Conservation (phyloP, 2,329 filamentous ascomycete species). For the Fusarium odoratissimum region DNA sequence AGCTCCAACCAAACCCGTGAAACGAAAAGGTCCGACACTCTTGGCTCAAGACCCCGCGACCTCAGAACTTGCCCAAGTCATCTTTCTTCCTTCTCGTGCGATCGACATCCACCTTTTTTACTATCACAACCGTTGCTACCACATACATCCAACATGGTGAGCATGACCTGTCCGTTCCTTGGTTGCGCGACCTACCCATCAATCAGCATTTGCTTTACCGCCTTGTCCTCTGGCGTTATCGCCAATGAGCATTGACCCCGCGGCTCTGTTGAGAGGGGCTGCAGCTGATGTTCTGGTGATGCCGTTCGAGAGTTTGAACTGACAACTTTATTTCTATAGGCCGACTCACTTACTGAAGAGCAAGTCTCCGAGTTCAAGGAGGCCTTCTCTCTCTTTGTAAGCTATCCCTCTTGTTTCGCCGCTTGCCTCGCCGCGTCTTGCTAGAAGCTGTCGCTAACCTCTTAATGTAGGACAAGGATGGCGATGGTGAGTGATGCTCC, state of each 20-base stretch:
- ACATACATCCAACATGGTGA: conserved; percentile 47
- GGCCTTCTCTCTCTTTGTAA: conserved; percentile 99
- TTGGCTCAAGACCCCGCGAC: conserved; percentile 47
- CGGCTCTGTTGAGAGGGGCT: conserved; percentile 46
- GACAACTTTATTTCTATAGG: conserved; percentile 64
- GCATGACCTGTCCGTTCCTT: conserved; percentile 20
- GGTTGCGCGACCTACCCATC: conserved; percentile 5
- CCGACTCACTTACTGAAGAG: conserved; percentile 98
- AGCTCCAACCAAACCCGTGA: conserved; percentile 44
- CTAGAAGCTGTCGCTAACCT: conserved; percentile 42
- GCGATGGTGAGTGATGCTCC: conserved; percentile 77
- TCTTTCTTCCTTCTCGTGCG: conserved; percentile 43
- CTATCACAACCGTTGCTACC: conserved; percentile 34
- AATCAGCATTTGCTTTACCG: conserved; percentile 8
- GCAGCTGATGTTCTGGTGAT: conserved; percentile 36
- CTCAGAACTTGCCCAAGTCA: conserved; percentile 47
- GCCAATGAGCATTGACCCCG: conserved; percentile 41
- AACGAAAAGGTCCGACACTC: conserved; percentile 47
- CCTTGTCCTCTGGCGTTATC: conserved; percentile 21
- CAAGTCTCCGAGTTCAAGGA: conserved; percentile 99
- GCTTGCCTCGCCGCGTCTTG: neutral
- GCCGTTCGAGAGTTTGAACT: conserved; percentile 32
- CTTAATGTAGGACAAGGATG: conserved; percentile 80
- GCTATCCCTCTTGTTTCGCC: conserved; percentile 52
- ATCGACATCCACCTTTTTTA: conserved; percentile 42